Evolutionary conservation across 78 protist species (phyloP).

Genomic region (Anaeramoeba flamelloides): DNA sequence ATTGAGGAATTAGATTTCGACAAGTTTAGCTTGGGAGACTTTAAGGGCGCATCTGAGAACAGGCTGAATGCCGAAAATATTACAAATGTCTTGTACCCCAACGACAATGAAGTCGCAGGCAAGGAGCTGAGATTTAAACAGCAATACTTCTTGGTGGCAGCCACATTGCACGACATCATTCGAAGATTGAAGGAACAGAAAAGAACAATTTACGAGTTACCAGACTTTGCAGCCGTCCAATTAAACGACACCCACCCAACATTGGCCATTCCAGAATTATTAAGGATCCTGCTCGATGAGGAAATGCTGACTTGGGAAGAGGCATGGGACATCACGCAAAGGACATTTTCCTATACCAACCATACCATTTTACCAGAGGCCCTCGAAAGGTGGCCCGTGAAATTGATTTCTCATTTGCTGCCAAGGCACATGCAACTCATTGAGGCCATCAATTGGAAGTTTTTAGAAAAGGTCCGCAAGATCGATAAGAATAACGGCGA

Average conservation of each 20-base stretch:
- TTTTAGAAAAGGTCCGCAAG: constrained; percentile 34
- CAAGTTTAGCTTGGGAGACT: constrained; percentile 64
- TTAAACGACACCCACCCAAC: constrained; percentile 93
- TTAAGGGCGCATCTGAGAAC: constrained; percentile 48
- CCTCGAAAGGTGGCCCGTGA: constrained; percentile 82
- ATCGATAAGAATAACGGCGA: constrained; percentile 38
- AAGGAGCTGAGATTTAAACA: constrained; percentile 80
- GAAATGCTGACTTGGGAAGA: too few relatives aligned
- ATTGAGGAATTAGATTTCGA: constrained; percentile 59
- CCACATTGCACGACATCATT: constrained; percentile 79
- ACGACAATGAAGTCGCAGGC: constrained; percentile 65
- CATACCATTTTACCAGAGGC: constrained; percentile 95
- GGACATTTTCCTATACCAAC: constrained; percentile 72
- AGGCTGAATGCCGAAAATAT: constrained; percentile 64
- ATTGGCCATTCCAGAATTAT: constrained; percentile 51
- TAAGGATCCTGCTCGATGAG: constrained; percentile 70
- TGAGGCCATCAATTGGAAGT: constrained; percentile 68
- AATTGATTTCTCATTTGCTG: constrained; percentile 50
- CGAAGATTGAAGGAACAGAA: constrained; percentile 48
- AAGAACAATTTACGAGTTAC: constrained; percentile 14
- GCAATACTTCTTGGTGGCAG: constrained; percentile 77
- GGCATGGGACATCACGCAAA: too few relatives aligned
- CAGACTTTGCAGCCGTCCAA: constrained; percentile 60
- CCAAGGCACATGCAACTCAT: constrained; percentile 64
- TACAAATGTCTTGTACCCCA: constrained; percentile 78